A percentile compares a stretch with the other conserved stretches of the same genome.
phyloP scores from a whole-genome alignment of 495 filamentous ascomycete genomes.

The Aspergillus hancockii region DNA sequence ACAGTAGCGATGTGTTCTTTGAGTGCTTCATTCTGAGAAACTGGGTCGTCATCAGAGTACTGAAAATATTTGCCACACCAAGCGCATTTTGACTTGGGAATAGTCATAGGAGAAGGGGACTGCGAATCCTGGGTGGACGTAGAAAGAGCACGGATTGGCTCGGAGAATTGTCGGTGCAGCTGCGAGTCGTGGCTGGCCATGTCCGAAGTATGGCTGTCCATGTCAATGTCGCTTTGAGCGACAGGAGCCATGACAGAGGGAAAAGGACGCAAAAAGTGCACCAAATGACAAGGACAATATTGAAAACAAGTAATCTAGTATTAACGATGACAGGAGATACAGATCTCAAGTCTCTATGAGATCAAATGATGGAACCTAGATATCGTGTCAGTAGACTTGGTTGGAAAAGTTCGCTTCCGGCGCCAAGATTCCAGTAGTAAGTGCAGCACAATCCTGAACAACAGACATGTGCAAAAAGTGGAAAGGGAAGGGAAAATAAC shows the following conservation, averaged over 20 bases:
- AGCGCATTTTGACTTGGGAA: slow-evolving; percentile 30
- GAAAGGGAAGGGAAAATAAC: neutral
- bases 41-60: slow-evolving; percentile 23
- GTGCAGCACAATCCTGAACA: slow-evolving; percentile 29
- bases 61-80: slow-evolving; percentile 42
- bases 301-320: slow-evolving; percentile 3
- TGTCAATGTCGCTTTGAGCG: slow-evolving; percentile 37
- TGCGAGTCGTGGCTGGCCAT: slow-evolving; percentile 46
- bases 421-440: slow-evolving; percentile 46
- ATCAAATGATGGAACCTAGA: slow-evolving; percentile 29
- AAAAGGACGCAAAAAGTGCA: slow-evolving; percentile 6
- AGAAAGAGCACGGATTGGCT: slow-evolving; percentile 38
- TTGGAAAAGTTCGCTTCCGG: slow-evolving; percentile 42
- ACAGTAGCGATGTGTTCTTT: slow-evolving; percentile 33
- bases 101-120: slow-evolving; percentile 34
- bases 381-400: slow-evolving; percentile 34
- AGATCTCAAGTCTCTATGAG: slow-evolving; percentile 6
- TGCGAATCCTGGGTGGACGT: slow-evolving; percentile 40
- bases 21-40: slow-evolving; percentile 31
- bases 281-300: slow-evolving; percentile 11
- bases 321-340: slow-evolving; percentile 12
- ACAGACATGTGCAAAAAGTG: slow-evolving; percentile 19
- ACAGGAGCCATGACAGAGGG: slow-evolving; percentile 37
- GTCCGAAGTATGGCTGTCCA: slow-evolving; percentile 44
- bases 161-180: slow-evolving; percentile 47